Conservation (phyloP, 371 early-diverging fungal species). For the Rhizomucor miehei region DNA sequence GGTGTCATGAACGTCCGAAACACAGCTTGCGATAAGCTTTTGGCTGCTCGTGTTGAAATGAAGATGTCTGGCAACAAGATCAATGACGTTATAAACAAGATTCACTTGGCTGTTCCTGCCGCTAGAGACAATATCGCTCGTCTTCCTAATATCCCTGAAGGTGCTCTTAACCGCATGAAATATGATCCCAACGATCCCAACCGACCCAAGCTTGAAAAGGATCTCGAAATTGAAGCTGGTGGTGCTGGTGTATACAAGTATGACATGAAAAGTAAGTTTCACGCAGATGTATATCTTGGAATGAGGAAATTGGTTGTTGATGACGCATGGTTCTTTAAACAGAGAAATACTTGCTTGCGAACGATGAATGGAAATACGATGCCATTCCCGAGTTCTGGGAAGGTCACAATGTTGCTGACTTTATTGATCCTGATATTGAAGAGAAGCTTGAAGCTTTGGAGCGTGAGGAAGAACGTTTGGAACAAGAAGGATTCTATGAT, state of each 20-base stretch:
- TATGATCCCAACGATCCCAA: conserved; percentile 85
- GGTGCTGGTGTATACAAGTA: conserved; percentile 97
- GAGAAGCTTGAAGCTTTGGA: conserved; percentile 95
- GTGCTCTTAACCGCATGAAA: conserved; percentile 63
- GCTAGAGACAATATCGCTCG: conserved; percentile 85
- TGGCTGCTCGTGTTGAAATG: conserved; percentile 92
- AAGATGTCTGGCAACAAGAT: conserved; percentile 93
- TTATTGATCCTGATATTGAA: conserved; percentile 97
- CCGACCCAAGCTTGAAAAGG: conserved; percentile 81
- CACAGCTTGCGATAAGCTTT: conserved; percentile 89
- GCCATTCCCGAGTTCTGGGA: conserved; percentile 99
- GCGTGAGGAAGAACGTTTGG: conserved; percentile 93
- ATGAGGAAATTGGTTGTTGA: background rate
- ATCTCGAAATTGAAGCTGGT: conserved; percentile 87
- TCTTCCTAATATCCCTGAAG: conserved; percentile 84
- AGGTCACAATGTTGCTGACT: conserved; percentile 99
- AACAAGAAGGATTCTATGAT: conserved; percentile 92
- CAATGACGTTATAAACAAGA: conserved; percentile 89
- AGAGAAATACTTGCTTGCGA: conserved; percentile 76
- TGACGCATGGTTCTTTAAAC: background rate
- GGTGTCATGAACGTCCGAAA: conserved; percentile 97
- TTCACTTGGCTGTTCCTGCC: conserved; percentile 89
- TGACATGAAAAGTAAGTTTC: conserved; percentile 75
- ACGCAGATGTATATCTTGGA: background rate
- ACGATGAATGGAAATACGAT: conserved; percentile 98